These are phyloP conservation scores for Ophiorrhiza pumila DNA, from an alignment of 257 asterid genomes.

Conservation along the genomic window DNA sequence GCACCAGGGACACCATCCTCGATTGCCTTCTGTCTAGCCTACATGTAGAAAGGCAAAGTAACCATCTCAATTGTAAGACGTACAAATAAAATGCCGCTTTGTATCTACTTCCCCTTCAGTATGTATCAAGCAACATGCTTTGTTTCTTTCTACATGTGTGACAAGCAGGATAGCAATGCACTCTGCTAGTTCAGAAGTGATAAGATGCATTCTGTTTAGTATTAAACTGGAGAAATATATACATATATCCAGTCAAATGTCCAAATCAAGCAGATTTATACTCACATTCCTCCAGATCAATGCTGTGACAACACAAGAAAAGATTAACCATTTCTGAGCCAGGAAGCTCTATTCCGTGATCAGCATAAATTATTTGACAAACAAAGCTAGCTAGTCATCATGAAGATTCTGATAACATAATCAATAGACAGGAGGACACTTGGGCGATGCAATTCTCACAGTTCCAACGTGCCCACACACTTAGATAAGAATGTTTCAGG, in stretches of 20 bases:
- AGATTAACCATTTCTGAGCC: not conserved
- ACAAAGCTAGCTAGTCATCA: not conserved
- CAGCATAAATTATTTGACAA: not conserved
- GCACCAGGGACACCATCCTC: slow-evolving; percentile 22
- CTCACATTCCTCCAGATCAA: not conserved
- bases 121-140: not conserved
- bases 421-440: not conserved
- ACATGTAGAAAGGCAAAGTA: slow-evolving; percentile 5
- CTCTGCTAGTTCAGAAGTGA: not conserved
- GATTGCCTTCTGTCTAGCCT: slow-evolving; percentile 30
- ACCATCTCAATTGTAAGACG: not conserved
- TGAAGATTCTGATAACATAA: not conserved
- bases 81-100: not conserved
- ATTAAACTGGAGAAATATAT: not conserved
- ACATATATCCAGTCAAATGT: not conserved
- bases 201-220: not conserved
- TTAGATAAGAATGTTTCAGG: not conserved
- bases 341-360: not conserved
- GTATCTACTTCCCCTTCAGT: not conserved
- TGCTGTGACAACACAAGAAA: not conserved
- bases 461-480: not conserved
- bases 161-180: not conserved
- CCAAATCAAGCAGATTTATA: not conserved
- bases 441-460: not conserved
- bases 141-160: not conserved